A percentile compares a stretch with the other conserved stretches of the same genome.
Conservation (phyloP, 2,329 filamentous ascomycete species). For the Colletotrichum melonis region DNA sequence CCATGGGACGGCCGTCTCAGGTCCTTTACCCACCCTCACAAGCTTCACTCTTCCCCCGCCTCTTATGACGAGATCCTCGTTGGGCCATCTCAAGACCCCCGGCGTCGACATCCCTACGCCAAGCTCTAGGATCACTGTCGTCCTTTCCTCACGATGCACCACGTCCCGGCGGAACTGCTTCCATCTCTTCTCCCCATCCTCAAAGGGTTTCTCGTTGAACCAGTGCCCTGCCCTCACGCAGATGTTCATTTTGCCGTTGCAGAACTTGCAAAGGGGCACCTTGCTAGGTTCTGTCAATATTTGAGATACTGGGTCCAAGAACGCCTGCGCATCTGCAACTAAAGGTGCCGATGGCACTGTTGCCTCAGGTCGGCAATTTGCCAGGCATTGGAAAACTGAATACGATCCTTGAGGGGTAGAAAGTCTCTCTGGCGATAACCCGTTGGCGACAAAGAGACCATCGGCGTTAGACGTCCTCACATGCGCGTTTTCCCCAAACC, state of each 20-base stretch:
- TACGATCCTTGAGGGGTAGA: slow-evolving; percentile 47
- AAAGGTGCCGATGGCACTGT: slow-evolving; percentile 38
- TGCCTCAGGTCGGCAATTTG: slow-evolving; percentile 43
- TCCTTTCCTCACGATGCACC: slow-evolving; percentile 3
- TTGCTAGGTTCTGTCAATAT: slow-evolving; percentile 31
- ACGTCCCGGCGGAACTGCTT: slow-evolving; percentile 23
- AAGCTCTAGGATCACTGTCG: slow-evolving; percentile 36
- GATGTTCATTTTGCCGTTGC: slow-evolving; percentile 35
- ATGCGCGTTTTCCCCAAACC: slow-evolving; percentile 23
- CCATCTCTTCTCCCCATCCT: slow-evolving; percentile 33
- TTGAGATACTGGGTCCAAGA: slow-evolving; percentile 40
- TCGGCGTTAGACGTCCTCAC: slow-evolving; percentile 48
- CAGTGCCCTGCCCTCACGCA: slow-evolving; percentile 37
- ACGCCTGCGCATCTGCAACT: slow-evolving; percentile 39
- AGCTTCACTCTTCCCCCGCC: slow-evolving; percentile 31
- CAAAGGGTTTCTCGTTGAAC: slow-evolving; percentile 38
- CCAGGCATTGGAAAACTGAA: slow-evolving; percentile 43
- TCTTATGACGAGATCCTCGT: slow-evolving; percentile 33
- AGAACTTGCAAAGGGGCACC: slow-evolving; percentile 36
- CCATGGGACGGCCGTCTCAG: slow-evolving; percentile 34
- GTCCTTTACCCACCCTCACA: slow-evolving; percentile 36
- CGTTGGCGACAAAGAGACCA: slow-evolving; percentile 44
- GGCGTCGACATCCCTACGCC: slow-evolving; percentile 38
- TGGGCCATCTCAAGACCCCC: slow-evolving; percentile 37
- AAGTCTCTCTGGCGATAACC: slow-evolving; percentile 39